A percentile compares a stretch with the other conserved stretches of the same genome.
phyloP scores from a whole-genome alignment of 208 protist species.

The Trypanosoma mega region DNA sequence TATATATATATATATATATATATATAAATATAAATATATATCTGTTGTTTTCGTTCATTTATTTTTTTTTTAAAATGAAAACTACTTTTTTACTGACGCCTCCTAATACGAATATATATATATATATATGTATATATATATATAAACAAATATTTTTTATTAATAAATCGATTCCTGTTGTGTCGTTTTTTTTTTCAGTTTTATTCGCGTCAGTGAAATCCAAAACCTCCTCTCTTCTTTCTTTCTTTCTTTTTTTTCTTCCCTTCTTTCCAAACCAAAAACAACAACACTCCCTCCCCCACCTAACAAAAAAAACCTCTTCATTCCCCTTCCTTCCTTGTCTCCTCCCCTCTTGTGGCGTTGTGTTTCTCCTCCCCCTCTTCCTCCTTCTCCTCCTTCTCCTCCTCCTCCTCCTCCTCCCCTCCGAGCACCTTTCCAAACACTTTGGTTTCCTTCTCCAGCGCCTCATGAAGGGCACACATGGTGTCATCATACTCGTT shows the following conservation, averaged over 20 bases:
- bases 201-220: not conserved
- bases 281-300: too few relatives aligned
- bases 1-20: too few relatives aligned
- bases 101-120: too few relatives aligned
- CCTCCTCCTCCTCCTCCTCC: slow-evolving; percentile 2
- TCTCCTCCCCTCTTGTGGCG: not conserved
- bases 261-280: too few relatives aligned
- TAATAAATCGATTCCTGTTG: too few relatives aligned
- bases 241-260: not conserved
- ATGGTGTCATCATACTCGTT: slow-evolving; percentile 78
- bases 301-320: too few relatives aligned
- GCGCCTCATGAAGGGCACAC: slow-evolving; percentile 63
- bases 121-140: too few relatives aligned
- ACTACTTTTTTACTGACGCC: too few relatives aligned
- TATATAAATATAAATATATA: too few relatives aligned
- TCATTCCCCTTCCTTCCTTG: not conserved
- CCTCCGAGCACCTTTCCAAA: slow-evolving; percentile 37
- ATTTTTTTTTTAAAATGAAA: too few relatives aligned
- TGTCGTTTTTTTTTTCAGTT: not conserved
- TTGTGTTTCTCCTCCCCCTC: slow-evolving; percentile 4
- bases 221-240: not conserved
- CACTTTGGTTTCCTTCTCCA: slow-evolving; percentile 55
- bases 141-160: too few relatives aligned
- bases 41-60: too few relatives aligned
- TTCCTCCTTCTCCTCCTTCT: slow-evolving; percentile 8